Evolutionary conservation across 1,139 yeast genomes (phyloP), one percentile per base, ranked within the genome.

Genomic region (Pichia sp.): DNA sequence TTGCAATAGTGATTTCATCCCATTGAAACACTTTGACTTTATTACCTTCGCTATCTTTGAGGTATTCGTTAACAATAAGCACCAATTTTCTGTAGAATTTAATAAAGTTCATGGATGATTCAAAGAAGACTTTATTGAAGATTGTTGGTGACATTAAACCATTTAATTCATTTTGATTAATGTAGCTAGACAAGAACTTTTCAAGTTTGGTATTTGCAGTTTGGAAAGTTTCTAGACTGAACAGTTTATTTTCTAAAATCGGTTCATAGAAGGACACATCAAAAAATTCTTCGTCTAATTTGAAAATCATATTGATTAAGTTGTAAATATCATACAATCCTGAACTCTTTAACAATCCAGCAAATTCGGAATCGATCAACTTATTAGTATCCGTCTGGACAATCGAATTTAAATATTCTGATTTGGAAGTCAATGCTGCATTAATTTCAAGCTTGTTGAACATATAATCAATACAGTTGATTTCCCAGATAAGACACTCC

Each of bases 271-370:
- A 72, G 18, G 75, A 65, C 4, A 73, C 72, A 35, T 77, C 82
- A 53, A 77, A 77, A 46, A 70, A 76, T 22, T 71, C 76, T 47
- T 74, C 74, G 28, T 72, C 77, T 20, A 82, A 66, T 15, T 86
- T 85, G 61, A 79, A 80, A n/a, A 85, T 83, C 85, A 85, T 81
- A 56, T 82, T 81, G 45, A 82, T 69, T 42, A 85, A 66, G 58
- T 83, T 85, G 60, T 72, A 80, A 54, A 77, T 79, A 47, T 83
- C 79, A 22, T 67, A 69, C 33, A 85, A 63, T 0, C 77, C 75
- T 32, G 85, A 75, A 30, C 72, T 75, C 17, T 67, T 66, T 36
- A 85, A 66, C 15, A 84, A 48, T 15, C 53, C 55, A 11, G 43
- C 45, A 20, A 73, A 57, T 31, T 70, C 69, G 10, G 52, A 53